phyloP scores from a whole-genome alignment of 2,329 filamentous ascomycete genomes.

The Thermoascus crustaceus region DNA sequence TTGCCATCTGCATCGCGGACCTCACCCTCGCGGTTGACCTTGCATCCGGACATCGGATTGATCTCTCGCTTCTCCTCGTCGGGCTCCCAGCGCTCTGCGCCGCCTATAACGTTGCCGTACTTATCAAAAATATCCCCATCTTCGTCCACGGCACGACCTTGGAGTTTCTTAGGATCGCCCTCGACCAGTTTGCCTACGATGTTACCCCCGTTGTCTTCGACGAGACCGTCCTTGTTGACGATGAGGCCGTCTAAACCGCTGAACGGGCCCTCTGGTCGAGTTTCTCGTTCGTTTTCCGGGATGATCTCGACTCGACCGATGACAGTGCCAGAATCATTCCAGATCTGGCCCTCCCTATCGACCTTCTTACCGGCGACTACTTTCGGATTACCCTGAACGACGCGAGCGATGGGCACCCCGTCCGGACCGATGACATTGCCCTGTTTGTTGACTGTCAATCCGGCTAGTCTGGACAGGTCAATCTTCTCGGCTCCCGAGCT shows the following conservation, averaged over 20 bases:
- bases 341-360: conserved; percentile 55
- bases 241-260: conserved; percentile 50
- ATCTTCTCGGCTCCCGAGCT: too few species aligned
- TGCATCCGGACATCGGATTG: conserved; percentile 51
- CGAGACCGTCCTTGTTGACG: conserved; percentile 51
- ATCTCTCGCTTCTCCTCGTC: conserved; percentile 47
- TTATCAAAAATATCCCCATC: conserved; percentile 63
- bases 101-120: conserved; percentile 58
- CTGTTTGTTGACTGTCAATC: conserved; percentile 56
- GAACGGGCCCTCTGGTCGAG: conserved; percentile 51
- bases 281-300: conserved; percentile 40
- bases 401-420: conserved; percentile 51
- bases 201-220: conserved; percentile 45
- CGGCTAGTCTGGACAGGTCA: conserved; percentile 54
- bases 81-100: conserved; percentile 60
- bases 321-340: conserved; percentile 55
- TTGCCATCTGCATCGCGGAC: conserved; percentile 39
- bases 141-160: conserved; percentile 58
- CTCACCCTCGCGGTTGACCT: conserved; percentile 46
- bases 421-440: conserved; percentile 54
- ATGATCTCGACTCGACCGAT: conserved; percentile 52
- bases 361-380: conserved; percentile 54
- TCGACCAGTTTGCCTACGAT: conserved; percentile 54
- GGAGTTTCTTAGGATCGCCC: conserved; percentile 56
- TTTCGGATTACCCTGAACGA: conserved; percentile 49